phyloP scores from a whole-genome alignment of 306 rosid species.

The Rosa chinensis region DNA sequence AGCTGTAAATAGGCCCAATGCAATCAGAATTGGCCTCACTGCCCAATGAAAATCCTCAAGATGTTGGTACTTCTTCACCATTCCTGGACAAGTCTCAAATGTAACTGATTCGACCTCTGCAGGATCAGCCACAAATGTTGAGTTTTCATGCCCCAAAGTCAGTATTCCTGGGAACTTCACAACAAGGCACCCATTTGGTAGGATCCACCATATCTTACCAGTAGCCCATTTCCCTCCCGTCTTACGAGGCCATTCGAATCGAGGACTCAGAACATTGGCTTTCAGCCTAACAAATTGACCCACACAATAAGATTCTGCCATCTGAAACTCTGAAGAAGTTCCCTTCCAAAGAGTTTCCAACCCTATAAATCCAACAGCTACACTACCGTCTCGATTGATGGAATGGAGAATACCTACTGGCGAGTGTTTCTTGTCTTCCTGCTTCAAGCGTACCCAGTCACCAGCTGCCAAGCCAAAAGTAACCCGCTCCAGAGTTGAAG shows the following conservation, averaged over 20 bases:
- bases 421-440: constrained; percentile 61
- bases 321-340: constrained; percentile 62
- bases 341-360: constrained; percentile 76
- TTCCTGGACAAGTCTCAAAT: constrained; percentile 59
- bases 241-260: constrained; percentile 81
- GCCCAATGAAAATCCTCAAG: constrained; percentile 93
- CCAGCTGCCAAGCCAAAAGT: constrained; percentile 77
- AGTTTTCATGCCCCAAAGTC: constrained; percentile 48
- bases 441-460: constrained; percentile 72
- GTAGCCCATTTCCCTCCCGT: constrained; percentile 56
- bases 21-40: constrained; percentile 71
- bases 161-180: constrained; percentile 81
- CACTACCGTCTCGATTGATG: constrained; percentile 55
- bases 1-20: constrained; percentile 69
- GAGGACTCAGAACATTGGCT: constrained; percentile 57
- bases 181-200: constrained; percentile 79
- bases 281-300: constrained; percentile 80
- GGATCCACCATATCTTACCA: constrained; percentile 75
- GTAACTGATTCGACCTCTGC: constrained; percentile 77
- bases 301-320: constrained; percentile 67
- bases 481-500: constrained; percentile 65
- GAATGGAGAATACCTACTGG: constrained; percentile 85
- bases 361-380: constrained; percentile 74
- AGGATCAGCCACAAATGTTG: constrained; percentile 71
- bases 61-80: constrained; percentile 79